Evolutionary conservation across 1,284 basidiomycete species (phyloP).

Genomic region (Tylopilus orsonianus): DNA sequence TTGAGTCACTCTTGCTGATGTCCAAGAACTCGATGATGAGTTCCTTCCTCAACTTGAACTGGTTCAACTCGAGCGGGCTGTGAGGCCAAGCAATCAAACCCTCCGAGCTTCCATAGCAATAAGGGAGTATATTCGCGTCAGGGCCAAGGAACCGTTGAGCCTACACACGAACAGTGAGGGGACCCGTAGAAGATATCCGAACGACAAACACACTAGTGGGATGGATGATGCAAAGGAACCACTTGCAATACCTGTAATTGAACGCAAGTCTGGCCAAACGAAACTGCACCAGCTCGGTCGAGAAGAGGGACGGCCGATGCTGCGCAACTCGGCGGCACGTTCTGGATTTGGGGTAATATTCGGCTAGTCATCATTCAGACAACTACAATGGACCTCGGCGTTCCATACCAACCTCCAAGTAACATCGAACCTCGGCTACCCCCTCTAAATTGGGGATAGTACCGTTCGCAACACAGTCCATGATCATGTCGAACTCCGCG

Average conservation of each 20-base stretch:
- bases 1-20: constrained; percentile 7
- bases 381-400: no score
- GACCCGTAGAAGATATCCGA: not conserved
- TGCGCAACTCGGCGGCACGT: constrained; percentile 23
- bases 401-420: constrained; percentile 10
- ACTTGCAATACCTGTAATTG: constrained; percentile 4
- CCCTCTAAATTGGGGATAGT: constrained; percentile 15
- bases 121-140: not conserved
- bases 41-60: constrained; percentile 5
- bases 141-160: constrained; percentile 14
- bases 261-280: constrained; percentile 16
- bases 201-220: constrained; percentile 4
- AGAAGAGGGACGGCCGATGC: constrained; percentile 19
- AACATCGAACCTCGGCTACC: constrained; percentile 7
- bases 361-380: constrained; percentile 4
- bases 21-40: constrained; percentile 21
- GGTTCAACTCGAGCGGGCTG: constrained; percentile 8
- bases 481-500: constrained; percentile 15
- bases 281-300: constrained; percentile 15
- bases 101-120: constrained; percentile 8
- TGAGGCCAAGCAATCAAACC: constrained; percentile 12
- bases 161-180: constrained; percentile 1
- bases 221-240: constrained; percentile 12
- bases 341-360: constrained; percentile 14
- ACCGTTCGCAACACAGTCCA: constrained; percentile 14